Evolutionary conservation across 2,329 filamentous ascomycete genomes (phyloP), one percentile per base, ranked within the genome.

Genomic region (Hypoxylon sp.): DNA sequence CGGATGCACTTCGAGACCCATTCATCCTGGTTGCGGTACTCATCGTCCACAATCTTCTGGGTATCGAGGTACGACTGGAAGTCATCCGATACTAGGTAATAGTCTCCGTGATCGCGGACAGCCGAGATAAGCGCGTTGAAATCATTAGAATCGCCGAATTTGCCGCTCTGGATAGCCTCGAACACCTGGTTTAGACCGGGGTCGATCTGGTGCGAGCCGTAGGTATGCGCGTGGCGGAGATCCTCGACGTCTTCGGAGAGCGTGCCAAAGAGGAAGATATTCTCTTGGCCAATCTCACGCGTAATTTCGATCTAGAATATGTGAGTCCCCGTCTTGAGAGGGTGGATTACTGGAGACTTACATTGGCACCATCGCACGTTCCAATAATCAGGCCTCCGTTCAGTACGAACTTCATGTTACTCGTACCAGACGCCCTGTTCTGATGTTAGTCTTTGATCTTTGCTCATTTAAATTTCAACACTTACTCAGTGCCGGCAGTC

Each of bases 401-500:
- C 76, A 99, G 87, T 13, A 98, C 96, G 80, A 99, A 99, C 82
- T 99, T 99, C 96, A 99, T 99, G 88, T 99, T 99, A 77, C 93
- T 97, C 11, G 94, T 97, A 70, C 95, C 95, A 71, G 88, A 90
- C 19, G 89, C 89, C 79, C 85, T 87, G 53, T 60, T 19, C 2
- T 31, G 1, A 21, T 6, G 46, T 73, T 58, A 68, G 66, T 72
- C 61, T 74, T 66, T 29, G 31, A 58, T n/a, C 7, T 47, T 29
- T 13, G 13, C 8, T 7, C 13, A 32, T 60, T 19, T 44, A 52
- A 44, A 46, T 13, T 17, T 7, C 10, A 3, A 64, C 47, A 83
- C 86, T 80, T 79, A 88, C 86, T 99, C 96, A 0, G 96, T 99
- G 54, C 96, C 96, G 39, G 96, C 96, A 24, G 96, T 99, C 2